A percentile compares a stretch with the other conserved stretches of the same genome.
phyloP scores from a whole-genome alignment of 192 early-diverging fungal genomes.

The Neocallimastix lanati region DNA sequence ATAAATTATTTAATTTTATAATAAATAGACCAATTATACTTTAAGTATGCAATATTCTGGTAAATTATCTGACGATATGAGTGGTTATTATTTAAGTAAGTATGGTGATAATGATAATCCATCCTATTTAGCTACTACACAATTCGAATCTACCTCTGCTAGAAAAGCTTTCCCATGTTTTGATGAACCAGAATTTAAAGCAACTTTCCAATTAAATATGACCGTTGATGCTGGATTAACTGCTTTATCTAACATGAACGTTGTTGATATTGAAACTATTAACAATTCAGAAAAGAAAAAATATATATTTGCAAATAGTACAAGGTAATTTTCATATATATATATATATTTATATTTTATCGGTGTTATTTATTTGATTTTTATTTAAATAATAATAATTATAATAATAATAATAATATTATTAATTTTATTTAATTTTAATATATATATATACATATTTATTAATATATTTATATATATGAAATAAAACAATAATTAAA shows the following conservation, averaged over 20 bases:
- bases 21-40: not conserved
- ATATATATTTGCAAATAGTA: slow-evolving; percentile 2
- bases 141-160: not conserved
- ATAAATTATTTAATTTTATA: too few relatives aligned
- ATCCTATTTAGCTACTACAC: not conserved
- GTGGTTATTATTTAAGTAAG: not conserved
- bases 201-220: slow-evolving; percentile 81
- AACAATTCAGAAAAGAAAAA: slow-evolving; percentile 20
- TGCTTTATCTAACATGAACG: slow-evolving; percentile 87
- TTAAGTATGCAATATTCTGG: not conserved
- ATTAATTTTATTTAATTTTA: too few relatives aligned
- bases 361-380: too few relatives aligned
- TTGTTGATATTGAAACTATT: slow-evolving; percentile 38
- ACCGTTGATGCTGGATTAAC: slow-evolving; percentile 52
- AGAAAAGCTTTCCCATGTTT: slow-evolving; percentile 85
- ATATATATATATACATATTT: too few relatives aligned
- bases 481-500: too few relatives aligned
- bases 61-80: not conserved
- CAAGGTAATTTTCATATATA: not conserved
- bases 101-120: not conserved
- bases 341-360: too few relatives aligned
- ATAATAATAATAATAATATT: not conserved
- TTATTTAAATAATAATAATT: too few relatives aligned
- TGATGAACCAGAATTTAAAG: slow-evolving; percentile 92
- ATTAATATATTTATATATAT: too few relatives aligned